phyloP scores from a whole-genome alignment of 2,329 filamentous ascomycete genomes.

The Aaosphaeria arxii region DNA sequence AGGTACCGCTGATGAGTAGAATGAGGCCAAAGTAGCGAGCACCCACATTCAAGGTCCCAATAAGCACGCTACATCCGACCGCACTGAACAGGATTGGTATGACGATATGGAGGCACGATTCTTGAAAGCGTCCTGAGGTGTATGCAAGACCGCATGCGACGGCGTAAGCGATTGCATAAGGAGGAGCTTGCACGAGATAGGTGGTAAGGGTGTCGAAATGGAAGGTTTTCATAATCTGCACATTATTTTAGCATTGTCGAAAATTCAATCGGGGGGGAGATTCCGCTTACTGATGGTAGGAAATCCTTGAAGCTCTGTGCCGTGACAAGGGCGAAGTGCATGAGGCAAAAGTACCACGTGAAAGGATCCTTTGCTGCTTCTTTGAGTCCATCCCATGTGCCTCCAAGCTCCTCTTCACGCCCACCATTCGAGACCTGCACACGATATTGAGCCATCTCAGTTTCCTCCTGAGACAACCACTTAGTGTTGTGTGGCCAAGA shows the following conservation, averaged over 20 bases:
- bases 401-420: constrained; percentile 33
- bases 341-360: constrained; percentile 40
- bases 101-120: constrained; percentile 28
- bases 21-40: constrained; percentile 28
- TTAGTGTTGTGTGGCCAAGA: constrained; percentile 14
- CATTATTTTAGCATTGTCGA: neutral
- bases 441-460: constrained; percentile 25
- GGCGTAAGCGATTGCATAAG: constrained; percentile 32
- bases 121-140: constrained; percentile 24
- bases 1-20: constrained; percentile 35
- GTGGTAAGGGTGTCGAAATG: constrained; percentile 21
- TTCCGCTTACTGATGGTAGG: constrained; percentile 24
- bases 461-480: constrained; percentile 14
- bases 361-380: constrained; percentile 39
- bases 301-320: constrained; percentile 33
- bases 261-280: constrained; percentile 1
- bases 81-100: constrained; percentile 18
- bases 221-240: constrained; percentile 19
- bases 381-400: constrained; percentile 38
- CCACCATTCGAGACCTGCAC: constrained; percentile 27
- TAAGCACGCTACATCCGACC: constrained; percentile 22
- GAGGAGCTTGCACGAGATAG: constrained; percentile 43
- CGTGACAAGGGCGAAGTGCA: constrained; percentile 38
- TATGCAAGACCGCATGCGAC: constrained; percentile 21
- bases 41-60: constrained; percentile 25